Conservation (phyloP, 1,139 yeast species). For the Suhomyces kunorum region DNA sequence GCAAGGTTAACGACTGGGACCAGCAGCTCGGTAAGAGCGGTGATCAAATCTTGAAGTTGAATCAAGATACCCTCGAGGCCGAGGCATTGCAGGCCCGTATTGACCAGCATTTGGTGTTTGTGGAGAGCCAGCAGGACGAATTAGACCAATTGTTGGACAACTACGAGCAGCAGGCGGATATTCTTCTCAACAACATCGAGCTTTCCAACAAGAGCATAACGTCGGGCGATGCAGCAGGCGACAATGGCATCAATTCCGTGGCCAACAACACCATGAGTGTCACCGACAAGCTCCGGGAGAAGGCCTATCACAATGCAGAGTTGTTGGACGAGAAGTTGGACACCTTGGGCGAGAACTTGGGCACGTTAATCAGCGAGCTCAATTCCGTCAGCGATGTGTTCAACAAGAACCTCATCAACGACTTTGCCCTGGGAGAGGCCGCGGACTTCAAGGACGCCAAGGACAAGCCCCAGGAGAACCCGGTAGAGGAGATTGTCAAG, state of each 20-base stretch:
- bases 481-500: constrained; percentile 68
- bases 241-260: constrained; percentile 7
- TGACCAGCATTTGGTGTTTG: constrained; percentile 83
- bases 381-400: constrained; percentile 84
- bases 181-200: constrained; percentile 49
- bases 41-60: constrained; percentile 76
- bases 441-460: constrained; percentile 11
- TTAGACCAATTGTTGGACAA: constrained; percentile 78
- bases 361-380: constrained; percentile 79
- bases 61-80: constrained; percentile 76
- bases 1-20: constrained; percentile 83
- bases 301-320: constrained; percentile 88
- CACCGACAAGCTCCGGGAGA: constrained; percentile 86
- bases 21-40: constrained; percentile 80
- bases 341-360: constrained; percentile 69
- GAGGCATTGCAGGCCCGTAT: constrained; percentile 83
- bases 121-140: constrained; percentile 91
- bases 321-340: constrained; percentile 80
- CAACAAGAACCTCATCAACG: constrained; percentile 53
- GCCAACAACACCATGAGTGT: constrained; percentile 32
- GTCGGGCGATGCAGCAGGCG: constrained; percentile 8
- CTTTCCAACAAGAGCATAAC: constrained; percentile 18
- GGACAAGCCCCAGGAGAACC: constrained; percentile 36
- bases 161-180: constrained; percentile 84
- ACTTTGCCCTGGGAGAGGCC: constrained; percentile 26